Evolutionary conservation across 2,329 filamentous ascomycete genomes (phyloP), one percentile per base, ranked within the genome.

Genomic region (Colletotrichum agaves): DNA sequence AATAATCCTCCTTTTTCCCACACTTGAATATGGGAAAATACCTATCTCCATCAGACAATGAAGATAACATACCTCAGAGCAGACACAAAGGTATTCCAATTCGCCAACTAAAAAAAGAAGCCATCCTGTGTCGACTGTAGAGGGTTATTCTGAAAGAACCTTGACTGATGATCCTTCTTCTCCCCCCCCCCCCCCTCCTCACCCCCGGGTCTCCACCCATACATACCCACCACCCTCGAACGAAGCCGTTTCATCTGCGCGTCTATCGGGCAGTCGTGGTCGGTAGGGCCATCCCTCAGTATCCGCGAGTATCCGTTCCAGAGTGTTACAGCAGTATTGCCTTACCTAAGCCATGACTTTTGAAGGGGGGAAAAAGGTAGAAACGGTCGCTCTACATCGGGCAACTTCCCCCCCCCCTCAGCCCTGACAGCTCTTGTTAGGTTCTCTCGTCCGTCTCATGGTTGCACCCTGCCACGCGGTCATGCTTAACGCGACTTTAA

Each of bases 201-300:
- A 8, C 5, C 50, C n/a, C n/a, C n/a, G n/a, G n/a, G n/a, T n/a
- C n/a, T n/a, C n/a, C 53, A 62, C 31, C 33, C 60, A 53, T 35
- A 31, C 43, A 11, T 8, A 39, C 61, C n/a, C 41, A 59, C 43
- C 27, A 47, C 57, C 58, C 63, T 55, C 44, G 46, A 60, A 52
- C 56, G 47, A 64, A 27, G 31, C 58, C 63, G 63, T 66, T 66
- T 66, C 63, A 66, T 49, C 57, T 17, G 43, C 63, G 63, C 63
- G 58, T 66, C 39, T 56, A 66, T 49, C 58, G 63, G 63, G 63
- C 63, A 66, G 21, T 66, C 41, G 23, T 17, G 10, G 7, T 66
- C 63, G 63, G 63, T 37, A 37, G 10, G 13, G 27, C 27, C 27
- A 3, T 27, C 27, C 27, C 27, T 27, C 27, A 27, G 27, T 27